phyloP scores from a whole-genome alignment of 345 rosid species.

The Ailanthus altissimus region DNA sequence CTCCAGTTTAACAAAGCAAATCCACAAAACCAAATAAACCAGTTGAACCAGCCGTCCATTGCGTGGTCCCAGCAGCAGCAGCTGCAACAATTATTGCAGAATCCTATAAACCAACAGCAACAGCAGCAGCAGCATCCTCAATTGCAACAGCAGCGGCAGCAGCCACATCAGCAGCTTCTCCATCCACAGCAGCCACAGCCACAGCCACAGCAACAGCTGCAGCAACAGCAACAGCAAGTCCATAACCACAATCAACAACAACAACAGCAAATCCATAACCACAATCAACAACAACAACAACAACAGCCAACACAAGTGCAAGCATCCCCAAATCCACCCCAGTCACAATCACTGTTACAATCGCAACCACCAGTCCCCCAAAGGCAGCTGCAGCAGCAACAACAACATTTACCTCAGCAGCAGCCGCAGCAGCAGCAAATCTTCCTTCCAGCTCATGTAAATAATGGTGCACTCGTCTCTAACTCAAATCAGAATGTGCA shows the following conservation, averaged over 20 bases:
- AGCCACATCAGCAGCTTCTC: conserved; percentile 37
- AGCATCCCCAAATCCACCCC: conserved; percentile 21
- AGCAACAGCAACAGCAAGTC: conserved; percentile 36
- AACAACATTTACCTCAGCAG: conserved; percentile 26
- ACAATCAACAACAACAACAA: conserved; percentile 24
- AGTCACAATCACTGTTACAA: conserved; percentile 26
- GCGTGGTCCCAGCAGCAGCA: conserved; percentile 80
- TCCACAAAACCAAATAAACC: conserved; percentile 54
- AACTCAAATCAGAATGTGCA: conserved; percentile 51
- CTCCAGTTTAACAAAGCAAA: conserved; percentile 69
- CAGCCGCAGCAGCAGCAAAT: conserved; percentile 45
- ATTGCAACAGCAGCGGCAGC: conserved; percentile 34
- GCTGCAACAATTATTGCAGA: conserved; percentile 49
- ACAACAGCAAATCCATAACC: conserved; percentile 29
- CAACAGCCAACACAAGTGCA: conserved; percentile 25
- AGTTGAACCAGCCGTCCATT: conserved; percentile 55
- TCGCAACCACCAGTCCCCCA: conserved; percentile 23
- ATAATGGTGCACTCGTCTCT: conserved; percentile 45
- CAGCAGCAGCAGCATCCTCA: conserved; percentile 27
- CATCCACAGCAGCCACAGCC: conserved; percentile 41
- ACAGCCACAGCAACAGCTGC: conserved; percentile 38
- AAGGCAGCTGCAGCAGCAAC: conserved; percentile 33
- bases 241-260: conserved; percentile 40
- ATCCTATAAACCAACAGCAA: conserved; percentile 38
- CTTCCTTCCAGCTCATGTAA: conserved; percentile 42